Percentiles rank a stretch among this genome's conserved stretches.
phyloP scores from a whole-genome alignment of 768 basidiomycete species.

The Coprinopsis marcescibilis region DNA sequence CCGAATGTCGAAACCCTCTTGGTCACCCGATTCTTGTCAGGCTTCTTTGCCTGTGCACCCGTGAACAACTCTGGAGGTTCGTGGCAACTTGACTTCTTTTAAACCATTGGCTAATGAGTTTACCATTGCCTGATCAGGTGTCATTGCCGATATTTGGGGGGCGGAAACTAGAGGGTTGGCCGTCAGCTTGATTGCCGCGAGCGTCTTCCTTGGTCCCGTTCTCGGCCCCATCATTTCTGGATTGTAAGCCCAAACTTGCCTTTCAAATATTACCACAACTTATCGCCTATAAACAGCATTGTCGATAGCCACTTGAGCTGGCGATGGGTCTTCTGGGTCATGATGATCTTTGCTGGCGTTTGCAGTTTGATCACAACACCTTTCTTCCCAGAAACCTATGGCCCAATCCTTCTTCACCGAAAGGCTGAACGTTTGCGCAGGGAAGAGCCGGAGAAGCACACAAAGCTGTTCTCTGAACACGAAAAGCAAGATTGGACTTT shows the following conservation, averaged over 20 bases:
- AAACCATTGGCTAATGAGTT: not conserved
- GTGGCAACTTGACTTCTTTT: not conserved
- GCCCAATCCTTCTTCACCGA: slow-evolving; percentile 48
- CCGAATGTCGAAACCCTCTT: slow-evolving; percentile 53
- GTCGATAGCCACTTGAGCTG: slow-evolving; percentile 43
- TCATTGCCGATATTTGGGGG: slow-evolving; percentile 58
- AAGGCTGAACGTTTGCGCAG: slow-evolving; percentile 46
- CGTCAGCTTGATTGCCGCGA: slow-evolving; percentile 51
- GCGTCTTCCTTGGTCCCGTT: slow-evolving; percentile 59
- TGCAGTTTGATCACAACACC: slow-evolving; percentile 42
- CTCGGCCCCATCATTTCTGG: slow-evolving; percentile 60
- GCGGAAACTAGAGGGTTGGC: slow-evolving; percentile 48
- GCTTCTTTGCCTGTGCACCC: slow-evolving; percentile 58
- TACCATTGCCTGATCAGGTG: slow-evolving; percentile 28
- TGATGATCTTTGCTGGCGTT: slow-evolving; percentile 55
- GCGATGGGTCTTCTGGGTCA: slow-evolving; percentile 68
- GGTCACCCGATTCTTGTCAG: slow-evolving; percentile 55
- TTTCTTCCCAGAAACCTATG: slow-evolving; percentile 63
- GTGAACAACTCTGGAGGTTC: slow-evolving; percentile 49
- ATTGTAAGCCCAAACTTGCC: slow-evolving; percentile 32
- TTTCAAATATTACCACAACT: not conserved
- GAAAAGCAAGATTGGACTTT: slow-evolving; percentile 53
- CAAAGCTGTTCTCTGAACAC: slow-evolving; percentile 48
- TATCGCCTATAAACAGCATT: slow-evolving; percentile 36
- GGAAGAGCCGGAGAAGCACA: slow-evolving; percentile 39